A percentile compares a stretch with the other conserved stretches of the same genome.
These are phyloP conservation scores for Fusarium gaditjirri DNA, from an alignment of 2,329 filamentous ascomycete genomes.

Conservation along the genomic window DNA sequence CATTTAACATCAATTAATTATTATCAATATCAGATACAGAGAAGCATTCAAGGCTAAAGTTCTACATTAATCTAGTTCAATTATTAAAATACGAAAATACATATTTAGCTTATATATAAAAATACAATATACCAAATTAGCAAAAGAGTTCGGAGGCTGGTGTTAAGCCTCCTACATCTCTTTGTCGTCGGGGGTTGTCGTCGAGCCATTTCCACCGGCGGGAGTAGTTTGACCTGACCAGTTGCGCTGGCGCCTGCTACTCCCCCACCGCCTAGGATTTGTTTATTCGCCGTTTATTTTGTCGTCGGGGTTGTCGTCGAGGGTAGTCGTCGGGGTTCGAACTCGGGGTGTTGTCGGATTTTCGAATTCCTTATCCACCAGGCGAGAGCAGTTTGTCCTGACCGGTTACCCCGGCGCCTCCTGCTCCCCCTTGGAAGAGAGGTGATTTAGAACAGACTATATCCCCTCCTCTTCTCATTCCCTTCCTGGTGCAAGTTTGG, in stretches of 20 bases:
- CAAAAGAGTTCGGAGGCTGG: slow-evolving; percentile 47
- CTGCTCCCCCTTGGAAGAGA: slow-evolving; percentile 26
- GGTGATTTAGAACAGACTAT: slow-evolving; percentile 9
- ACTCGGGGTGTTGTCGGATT: slow-evolving; percentile 15
- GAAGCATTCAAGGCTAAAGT: neutral
- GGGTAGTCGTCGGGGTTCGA: slow-evolving; percentile 22
- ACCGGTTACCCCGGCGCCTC: slow-evolving; percentile 44
- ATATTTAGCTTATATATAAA: neutral
- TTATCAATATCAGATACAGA: fast-evolving
- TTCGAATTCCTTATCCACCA: slow-evolving; percentile 20
- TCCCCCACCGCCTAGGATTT: neutral
- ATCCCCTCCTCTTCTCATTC: slow-evolving; percentile 2
- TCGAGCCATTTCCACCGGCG: slow-evolving; percentile 17
- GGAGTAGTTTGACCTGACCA: slow-evolving; percentile 45
- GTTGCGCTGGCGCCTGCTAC: slow-evolving; percentile 40
- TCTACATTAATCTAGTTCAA: neutral
- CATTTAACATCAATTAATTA: slow-evolving; percentile 4
- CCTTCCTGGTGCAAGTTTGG: neutral
- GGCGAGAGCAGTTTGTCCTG: slow-evolving; percentile 43
- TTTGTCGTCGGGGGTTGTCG: slow-evolving; percentile 19
- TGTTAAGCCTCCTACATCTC: slow-evolving; percentile 43
- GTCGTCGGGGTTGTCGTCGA: no score
- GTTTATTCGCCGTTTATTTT: neutral
- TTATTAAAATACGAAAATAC: no score
- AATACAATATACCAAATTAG: neutral